phyloP scores from a whole-genome alignment of 2,329 filamentous ascomycete species.

The Monilinia fructicola region DNA sequence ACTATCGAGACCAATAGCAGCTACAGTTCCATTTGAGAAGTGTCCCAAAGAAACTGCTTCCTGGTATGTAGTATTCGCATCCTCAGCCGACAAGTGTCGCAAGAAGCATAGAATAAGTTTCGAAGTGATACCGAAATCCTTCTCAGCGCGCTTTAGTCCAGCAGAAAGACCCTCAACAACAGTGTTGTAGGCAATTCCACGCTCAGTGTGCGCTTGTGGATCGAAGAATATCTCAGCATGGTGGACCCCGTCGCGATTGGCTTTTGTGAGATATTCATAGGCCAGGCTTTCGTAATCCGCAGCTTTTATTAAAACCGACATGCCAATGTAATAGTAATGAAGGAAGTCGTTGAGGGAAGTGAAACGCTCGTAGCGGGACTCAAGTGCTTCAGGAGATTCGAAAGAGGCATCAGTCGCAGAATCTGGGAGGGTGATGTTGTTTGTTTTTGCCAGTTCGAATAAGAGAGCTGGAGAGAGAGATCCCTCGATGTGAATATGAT shows the following conservation, averaged over 20 bases:
- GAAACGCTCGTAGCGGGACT: constrained; percentile 65
- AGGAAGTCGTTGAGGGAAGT: constrained; percentile 75
- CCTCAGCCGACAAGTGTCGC: constrained; percentile 62
- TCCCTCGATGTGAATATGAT: constrained; percentile 79
- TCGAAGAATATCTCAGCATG: constrained; percentile 83
- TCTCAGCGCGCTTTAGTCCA: constrained; percentile 59
- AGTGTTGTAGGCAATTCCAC: constrained; percentile 62
- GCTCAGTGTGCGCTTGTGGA: constrained; percentile 68
- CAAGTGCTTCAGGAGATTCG: constrained; percentile 57
- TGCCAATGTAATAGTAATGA: constrained; percentile 74
- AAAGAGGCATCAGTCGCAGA: constrained; percentile 62
- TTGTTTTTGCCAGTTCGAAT: constrained; percentile 66
- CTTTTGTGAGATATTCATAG: constrained; percentile 68
- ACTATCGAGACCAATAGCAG: constrained; percentile 68
- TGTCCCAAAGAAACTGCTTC: constrained; percentile 46
- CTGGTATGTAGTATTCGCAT: constrained; percentile 51
- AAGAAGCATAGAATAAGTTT: constrained; percentile 72
- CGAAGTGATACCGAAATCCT: constrained; percentile 63
- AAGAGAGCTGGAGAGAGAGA: constrained; percentile 68
- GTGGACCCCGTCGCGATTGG: constrained; percentile 62
- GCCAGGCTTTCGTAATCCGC: constrained; percentile 73
- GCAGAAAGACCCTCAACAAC: constrained; percentile 63
- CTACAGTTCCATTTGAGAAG: constrained; percentile 53
- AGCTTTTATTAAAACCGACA: constrained; percentile 63
- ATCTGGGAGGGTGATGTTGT: constrained; percentile 60